These are phyloP conservation scores for Ustilago curta DNA, from an alignment of 1,284 basidiomycete species.

Conservation along the genomic window DNA sequence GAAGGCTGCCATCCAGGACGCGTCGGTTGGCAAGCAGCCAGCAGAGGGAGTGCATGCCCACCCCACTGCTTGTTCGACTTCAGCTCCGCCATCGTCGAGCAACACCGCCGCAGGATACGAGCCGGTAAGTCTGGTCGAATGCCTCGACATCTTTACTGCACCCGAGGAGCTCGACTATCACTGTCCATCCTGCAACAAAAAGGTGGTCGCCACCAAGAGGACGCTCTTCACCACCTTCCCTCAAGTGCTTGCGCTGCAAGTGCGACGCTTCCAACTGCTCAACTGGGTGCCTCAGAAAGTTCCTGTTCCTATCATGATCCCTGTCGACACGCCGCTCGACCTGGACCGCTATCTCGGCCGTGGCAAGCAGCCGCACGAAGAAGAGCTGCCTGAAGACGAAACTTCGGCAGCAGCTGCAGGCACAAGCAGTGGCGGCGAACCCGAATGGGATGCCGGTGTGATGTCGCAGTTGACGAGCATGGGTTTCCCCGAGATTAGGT, in stretches of 20 bases:
- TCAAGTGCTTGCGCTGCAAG: constrained; percentile 86
- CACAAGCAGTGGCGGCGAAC: constrained; percentile 11
- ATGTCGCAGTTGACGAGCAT: constrained; percentile 62
- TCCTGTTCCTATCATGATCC: constrained; percentile 86
- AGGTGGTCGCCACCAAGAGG: constrained; percentile 77
- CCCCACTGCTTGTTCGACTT: background rate
- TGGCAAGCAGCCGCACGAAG: constrained; percentile 82
- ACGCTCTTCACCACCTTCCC: constrained; percentile 87
- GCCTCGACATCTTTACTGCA: constrained; percentile 78
- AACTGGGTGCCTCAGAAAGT: constrained; percentile 98
- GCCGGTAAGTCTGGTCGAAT: constrained; percentile 78
- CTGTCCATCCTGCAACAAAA: constrained; percentile 76
- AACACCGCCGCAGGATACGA: constrained; percentile 73
- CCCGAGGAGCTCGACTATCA: constrained; percentile 80
- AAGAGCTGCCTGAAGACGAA: constrained; percentile 76
- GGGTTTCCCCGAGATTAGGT: constrained; percentile 65
- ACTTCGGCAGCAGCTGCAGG: background rate
- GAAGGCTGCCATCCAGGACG: constrained; percentile 13
- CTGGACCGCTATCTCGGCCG: constrained; percentile 80
- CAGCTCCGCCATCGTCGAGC: constrained; percentile 5
- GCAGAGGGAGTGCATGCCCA: constrained; percentile 46
- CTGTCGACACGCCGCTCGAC: constrained; percentile 73
- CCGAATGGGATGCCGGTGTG: constrained; percentile 55
- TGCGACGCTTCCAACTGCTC: constrained; percentile 93
- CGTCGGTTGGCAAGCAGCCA: constrained; percentile 71